These are phyloP conservation scores for Aspergillus sp. DNA, from an alignment of 2,329 filamentous ascomycete genomes.

Conservation along the genomic window DNA sequence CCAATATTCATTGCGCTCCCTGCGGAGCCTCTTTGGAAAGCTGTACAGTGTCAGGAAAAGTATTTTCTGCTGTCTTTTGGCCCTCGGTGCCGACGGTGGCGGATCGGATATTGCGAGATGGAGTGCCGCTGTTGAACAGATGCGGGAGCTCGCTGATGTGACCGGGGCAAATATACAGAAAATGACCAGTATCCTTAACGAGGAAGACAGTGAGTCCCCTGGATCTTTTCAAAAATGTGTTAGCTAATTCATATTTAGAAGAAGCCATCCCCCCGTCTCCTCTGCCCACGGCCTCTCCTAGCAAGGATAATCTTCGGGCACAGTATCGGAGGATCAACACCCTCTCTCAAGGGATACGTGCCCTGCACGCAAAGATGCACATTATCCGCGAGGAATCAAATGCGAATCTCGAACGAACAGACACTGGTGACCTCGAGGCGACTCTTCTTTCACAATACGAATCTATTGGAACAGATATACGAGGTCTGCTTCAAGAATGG, in stretches of 20 bases:
- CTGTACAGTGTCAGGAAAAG: slow-evolving; percentile 78
- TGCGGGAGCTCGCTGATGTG: slow-evolving; percentile 59
- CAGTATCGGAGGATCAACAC: slow-evolving; percentile 85
- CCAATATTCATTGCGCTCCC: slow-evolving; percentile 67
- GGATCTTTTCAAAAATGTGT: neutral
- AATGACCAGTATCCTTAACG: slow-evolving; percentile 65
- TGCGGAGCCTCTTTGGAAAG: slow-evolving; percentile 77
- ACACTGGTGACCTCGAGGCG: slow-evolving; percentile 65
- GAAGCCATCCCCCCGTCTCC: slow-evolving; percentile 47
- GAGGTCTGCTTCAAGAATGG: slow-evolving; percentile 76
- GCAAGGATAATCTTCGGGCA: slow-evolving; percentile 77
- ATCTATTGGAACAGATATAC: slow-evolving; percentile 83
- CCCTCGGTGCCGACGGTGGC: slow-evolving; percentile 76
- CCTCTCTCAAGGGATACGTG: slow-evolving; percentile 83
- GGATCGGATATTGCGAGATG: slow-evolving; percentile 72
- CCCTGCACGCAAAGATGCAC: slow-evolving; percentile 90
- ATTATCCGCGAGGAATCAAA: slow-evolving; percentile 86
- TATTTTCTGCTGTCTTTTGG: slow-evolving; percentile 81
- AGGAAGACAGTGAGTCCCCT: slow-evolving; percentile 67
- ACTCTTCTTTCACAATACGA: slow-evolving; percentile 88
- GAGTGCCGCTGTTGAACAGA: slow-evolving; percentile 70
- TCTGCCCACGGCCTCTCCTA: slow-evolving; percentile 64
- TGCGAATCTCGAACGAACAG: slow-evolving; percentile 68
- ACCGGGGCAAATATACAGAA: slow-evolving; percentile 61
- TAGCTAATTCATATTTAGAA: slow-evolving; percentile 18